Evolutionary conservation across 352 stramenopile genomes (phyloP).

Genomic region (Pythium dissimile): DNA sequence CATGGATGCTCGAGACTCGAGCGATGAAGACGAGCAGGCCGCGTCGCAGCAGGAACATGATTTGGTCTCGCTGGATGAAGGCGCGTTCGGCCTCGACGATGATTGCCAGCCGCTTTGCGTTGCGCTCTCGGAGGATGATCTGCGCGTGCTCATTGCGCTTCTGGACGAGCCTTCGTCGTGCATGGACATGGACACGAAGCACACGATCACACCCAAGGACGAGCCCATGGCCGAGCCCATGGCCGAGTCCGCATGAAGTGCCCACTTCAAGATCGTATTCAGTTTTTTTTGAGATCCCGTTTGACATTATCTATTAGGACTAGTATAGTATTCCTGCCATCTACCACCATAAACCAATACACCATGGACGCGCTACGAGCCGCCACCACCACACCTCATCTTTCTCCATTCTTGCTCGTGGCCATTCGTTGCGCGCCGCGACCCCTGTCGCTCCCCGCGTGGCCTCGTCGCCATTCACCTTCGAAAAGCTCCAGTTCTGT

Average conservation of each 20-base stretch:
- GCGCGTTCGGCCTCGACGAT: conserved; percentile 6
- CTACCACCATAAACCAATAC: not conserved
- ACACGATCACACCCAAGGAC: too few species aligned
- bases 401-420: not conserved
- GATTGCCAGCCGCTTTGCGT: conserved; percentile 5
- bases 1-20: conserved; percentile 9
- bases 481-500: not conserved
- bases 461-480: not conserved
- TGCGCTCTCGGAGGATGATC: conserved; percentile 13
- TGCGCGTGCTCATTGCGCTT: conserved; percentile 14
- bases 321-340: not conserved
- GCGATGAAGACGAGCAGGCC: conserved; percentile 8
- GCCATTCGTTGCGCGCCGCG: not conserved
- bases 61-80: conserved; percentile 17
- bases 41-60: conserved; percentile 1
- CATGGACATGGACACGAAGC: too few species aligned
- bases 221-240: conserved; percentile 10
- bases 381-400: not conserved
- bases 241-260: conserved; percentile 1
- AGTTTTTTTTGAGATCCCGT: not conserved
- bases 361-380: not conserved
- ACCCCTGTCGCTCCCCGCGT: not conserved
- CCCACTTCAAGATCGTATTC: not conserved
- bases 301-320: not conserved
- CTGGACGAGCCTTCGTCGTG: conserved; percentile 8